Evolutionary conservation across 2,329 filamentous ascomycete species (phyloP).

Genomic region (Nannizzia gypsea): DNA sequence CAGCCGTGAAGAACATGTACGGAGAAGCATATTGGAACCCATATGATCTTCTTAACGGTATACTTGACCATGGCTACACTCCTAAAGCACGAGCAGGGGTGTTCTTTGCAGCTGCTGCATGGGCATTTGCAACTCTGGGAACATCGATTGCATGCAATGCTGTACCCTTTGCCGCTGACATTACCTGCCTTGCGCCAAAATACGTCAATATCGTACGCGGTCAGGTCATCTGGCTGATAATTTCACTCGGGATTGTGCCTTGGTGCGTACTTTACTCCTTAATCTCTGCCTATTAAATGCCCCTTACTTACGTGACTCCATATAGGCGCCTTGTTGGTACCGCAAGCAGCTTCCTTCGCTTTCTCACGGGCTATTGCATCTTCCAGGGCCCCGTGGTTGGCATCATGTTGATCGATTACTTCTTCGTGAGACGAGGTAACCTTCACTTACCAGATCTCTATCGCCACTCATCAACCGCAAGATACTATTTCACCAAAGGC

Average conservation of each 20-base stretch:
- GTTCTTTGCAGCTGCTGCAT: slow-evolving; percentile 22
- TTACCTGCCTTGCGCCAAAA: slow-evolving; percentile 23
- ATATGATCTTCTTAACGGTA: slow-evolving; percentile 27
- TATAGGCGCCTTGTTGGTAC: slow-evolving; percentile 17
- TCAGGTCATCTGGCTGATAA: slow-evolving; percentile 23
- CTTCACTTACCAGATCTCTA: slow-evolving; percentile 25
- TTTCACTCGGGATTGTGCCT: slow-evolving; percentile 23
- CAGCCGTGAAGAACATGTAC: slow-evolving; percentile 26
- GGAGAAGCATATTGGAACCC: slow-evolving; percentile 30
- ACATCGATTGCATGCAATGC: slow-evolving; percentile 21
- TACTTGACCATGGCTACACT: slow-evolving; percentile 28
- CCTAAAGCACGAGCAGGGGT: slow-evolving; percentile 23
- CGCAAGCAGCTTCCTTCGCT: slow-evolving; percentile 18
- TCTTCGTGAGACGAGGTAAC: slow-evolving; percentile 24
- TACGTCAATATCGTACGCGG: slow-evolving; percentile 26
- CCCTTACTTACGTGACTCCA: background rate
- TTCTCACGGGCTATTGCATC: slow-evolving; percentile 17
- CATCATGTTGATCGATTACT: slow-evolving; percentile 30
- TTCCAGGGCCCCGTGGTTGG: slow-evolving; percentile 16
- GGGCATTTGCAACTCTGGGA: slow-evolving; percentile 18
- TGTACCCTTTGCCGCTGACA: slow-evolving; percentile 26
- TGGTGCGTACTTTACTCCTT: slow-evolving; percentile 21
- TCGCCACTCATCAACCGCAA: slow-evolving; percentile 17
- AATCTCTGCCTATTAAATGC: background rate
- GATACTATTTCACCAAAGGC: slow-evolving; percentile 26